A percentile compares a stretch with the other conserved stretches of the same genome.
These are phyloP conservation scores for Meira nashicola DNA, from an alignment of 1,284 basidiomycete genomes.

Conservation along the genomic window DNA sequence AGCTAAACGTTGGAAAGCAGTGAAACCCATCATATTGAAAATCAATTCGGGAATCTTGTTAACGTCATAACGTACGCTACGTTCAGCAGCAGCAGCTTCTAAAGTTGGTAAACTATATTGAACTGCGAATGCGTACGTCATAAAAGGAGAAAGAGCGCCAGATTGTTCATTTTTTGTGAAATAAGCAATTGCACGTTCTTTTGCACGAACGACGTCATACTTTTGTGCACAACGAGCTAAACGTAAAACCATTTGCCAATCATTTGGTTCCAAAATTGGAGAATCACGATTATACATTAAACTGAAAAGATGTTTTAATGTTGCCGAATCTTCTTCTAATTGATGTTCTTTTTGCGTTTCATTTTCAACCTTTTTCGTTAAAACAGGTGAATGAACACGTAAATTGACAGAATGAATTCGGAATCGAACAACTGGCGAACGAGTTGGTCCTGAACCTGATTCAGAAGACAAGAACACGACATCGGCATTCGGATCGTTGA, in stretches of 20 bases:
- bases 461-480: conserved; percentile 11
- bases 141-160: conserved; percentile 16
- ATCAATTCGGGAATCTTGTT: conserved; percentile 13
- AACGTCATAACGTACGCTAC: conserved; percentile 15
- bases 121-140: conserved; percentile 6
- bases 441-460: conserved; percentile 10
- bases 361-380: conserved; percentile 7
- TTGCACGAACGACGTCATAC: conserved; percentile 16
- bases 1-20: conserved; percentile 6
- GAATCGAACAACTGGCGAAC: conserved; percentile 16
- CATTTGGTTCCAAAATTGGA: conserved; percentile 9
- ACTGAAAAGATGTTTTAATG: conserved; percentile 16
- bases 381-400: conserved; percentile 12
- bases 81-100: conserved; percentile 16
- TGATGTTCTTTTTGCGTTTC: neutral
- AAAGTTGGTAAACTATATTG: conserved; percentile 10
- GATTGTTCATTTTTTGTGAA: conserved; percentile 17
- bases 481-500: conserved; percentile 9
- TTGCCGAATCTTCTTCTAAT: conserved; percentile 9
- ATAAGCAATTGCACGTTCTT: conserved; percentile 16
- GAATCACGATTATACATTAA: conserved; percentile 13
- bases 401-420: conserved; percentile 15
- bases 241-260: conserved; percentile 18
- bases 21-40: conserved; percentile 13
- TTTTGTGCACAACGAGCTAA: conserved; percentile 16